Conservation (phyloP, 2,329 filamentous ascomycete species). For the Ophiostoma sp. region DNA sequence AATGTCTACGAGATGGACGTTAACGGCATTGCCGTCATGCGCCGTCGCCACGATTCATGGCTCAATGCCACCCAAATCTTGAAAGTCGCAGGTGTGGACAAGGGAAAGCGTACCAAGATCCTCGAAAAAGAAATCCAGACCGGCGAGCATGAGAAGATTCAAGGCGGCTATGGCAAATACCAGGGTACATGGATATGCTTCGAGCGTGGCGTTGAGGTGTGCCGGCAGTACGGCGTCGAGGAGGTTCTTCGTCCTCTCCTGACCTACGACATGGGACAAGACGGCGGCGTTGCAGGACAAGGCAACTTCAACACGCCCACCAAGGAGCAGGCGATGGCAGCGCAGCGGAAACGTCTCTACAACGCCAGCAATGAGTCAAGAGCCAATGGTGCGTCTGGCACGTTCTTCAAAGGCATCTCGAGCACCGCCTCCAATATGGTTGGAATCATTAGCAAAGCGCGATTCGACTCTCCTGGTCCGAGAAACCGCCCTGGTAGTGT, state of each 20-base stretch:
- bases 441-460: slow-evolving; percentile 91
- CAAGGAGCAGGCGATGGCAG: slow-evolving; percentile 98
- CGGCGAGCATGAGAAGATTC: slow-evolving; percentile 96
- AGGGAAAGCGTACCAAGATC: slow-evolving; percentile 95
- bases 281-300: slow-evolving; percentile 64
- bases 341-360: slow-evolving; percentile 87
- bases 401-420: slow-evolving; percentile 97
- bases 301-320: slow-evolving; percentile 88
- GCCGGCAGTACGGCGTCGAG: slow-evolving; percentile 72
- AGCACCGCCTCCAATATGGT: slow-evolving; percentile 88
- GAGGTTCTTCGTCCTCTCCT: slow-evolving; percentile 68
- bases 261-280: slow-evolving; percentile 74
- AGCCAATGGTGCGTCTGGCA: slow-evolving; percentile 63
- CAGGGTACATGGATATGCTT: slow-evolving; percentile 99
- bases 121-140: slow-evolving; percentile 96
- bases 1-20: slow-evolving; percentile 99
- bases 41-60: slow-evolving; percentile 89
- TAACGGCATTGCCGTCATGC: slow-evolving; percentile 89
- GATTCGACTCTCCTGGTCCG: slow-evolving; percentile 80
- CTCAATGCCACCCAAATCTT: slow-evolving; percentile 97
- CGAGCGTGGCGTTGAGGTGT: slow-evolving; percentile 85
- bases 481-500: slow-evolving; percentile 42
- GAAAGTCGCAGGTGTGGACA: slow-evolving; percentile 94
- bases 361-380: slow-evolving; percentile 67
- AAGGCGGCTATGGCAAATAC: slow-evolving; percentile 97